Base-by-base conservation (phyloP, 2,329 filamentous ascomycete species). In the Massarina eburnea region DNA sequence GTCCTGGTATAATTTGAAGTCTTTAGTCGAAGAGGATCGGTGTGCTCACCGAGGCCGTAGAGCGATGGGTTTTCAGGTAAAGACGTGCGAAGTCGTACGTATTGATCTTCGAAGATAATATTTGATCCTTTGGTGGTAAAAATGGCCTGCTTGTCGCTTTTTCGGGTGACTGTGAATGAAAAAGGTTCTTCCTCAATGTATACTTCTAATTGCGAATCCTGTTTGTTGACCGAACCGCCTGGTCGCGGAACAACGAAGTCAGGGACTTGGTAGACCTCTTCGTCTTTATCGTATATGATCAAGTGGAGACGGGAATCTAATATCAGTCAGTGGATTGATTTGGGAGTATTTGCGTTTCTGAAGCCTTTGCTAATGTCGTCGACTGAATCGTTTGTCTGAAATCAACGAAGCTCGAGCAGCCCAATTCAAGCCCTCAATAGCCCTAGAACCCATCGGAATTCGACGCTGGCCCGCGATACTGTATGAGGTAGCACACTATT, bases 11-110 rank as follows among this genome's bases (percentile, higher is more conserved):
- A 88, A 66, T 86, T 79, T 24, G 79, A 82, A 0, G 82, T 87
- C 45, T 83, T 82, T 44, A 91, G 74, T 42, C 80, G 77, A 54
- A 89, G 79, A 4, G 82, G 76, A 56, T 91, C 87, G 1, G 82
- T 84, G 61, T 90, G 85, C 68, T 91, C 88, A 24, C 88, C 89
- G 1, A 92, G 76, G 0, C 89, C 89, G 60, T 92, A 92, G 2
- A 94, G 71, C 55, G 84, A 80, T 0, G 88, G 86, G 40, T 83
- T 76, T 1, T 80, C 68, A 0, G 89, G 88, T 10, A 92, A 75
- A 43, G 77, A 79, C 1, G 88, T 91, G 39, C 85, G 78, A 46
- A 92, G 73, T 15, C 84, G 80, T 33, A 91, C 69, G 57, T 89
- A 92, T 66, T 92, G 88, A 2, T 80, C 81, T 69, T 92, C 85